Conservation (phyloP, 1,284 basidiomycete genomes). For the Stygiomarasmius scandens region DNA sequence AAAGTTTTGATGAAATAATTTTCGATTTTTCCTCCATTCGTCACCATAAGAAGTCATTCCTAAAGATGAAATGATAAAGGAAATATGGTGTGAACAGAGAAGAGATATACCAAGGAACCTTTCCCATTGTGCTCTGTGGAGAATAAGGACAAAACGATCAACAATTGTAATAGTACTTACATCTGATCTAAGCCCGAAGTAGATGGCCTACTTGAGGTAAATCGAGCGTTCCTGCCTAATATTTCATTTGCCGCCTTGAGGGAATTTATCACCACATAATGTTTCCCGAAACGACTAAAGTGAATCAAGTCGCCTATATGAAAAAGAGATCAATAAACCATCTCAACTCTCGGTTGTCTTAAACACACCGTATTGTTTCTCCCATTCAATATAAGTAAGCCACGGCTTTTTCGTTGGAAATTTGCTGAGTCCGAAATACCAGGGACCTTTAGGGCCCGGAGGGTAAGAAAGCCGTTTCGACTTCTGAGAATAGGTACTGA, state of each 20-base stretch:
- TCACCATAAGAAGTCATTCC: conserved; percentile 24
- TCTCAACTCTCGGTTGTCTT: neutral
- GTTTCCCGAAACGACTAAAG: conserved; percentile 7
- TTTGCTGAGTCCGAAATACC: too few species aligned
- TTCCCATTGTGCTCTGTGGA: too few species aligned
- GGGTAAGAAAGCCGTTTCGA: too few species aligned
- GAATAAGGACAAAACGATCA: too few species aligned
- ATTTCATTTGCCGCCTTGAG: conserved; percentile 4
- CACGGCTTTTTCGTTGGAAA: too few species aligned
- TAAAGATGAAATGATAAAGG: neutral
- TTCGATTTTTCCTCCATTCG: conserved; percentile 28
- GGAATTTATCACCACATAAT: conserved; percentile 3
- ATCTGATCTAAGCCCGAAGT: conserved; percentile 3
- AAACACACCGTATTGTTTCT: neutral
- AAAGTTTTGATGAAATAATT: conserved; percentile 33
- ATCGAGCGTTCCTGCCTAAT: neutral
- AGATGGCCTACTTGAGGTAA: conserved; percentile 3
- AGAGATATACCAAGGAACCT: neutral
- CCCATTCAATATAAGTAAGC: neutral
- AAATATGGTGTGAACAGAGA: too few species aligned
- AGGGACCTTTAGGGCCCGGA: too few species aligned
- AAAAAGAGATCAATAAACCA: neutral
- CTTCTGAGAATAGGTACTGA: too few species aligned
- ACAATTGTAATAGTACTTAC: conserved; percentile 1
- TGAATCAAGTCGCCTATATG: neutral